Evolutionary conservation across 2,329 filamentous ascomycete species (phyloP).

Genomic region (Chaetomium sp.): DNA sequence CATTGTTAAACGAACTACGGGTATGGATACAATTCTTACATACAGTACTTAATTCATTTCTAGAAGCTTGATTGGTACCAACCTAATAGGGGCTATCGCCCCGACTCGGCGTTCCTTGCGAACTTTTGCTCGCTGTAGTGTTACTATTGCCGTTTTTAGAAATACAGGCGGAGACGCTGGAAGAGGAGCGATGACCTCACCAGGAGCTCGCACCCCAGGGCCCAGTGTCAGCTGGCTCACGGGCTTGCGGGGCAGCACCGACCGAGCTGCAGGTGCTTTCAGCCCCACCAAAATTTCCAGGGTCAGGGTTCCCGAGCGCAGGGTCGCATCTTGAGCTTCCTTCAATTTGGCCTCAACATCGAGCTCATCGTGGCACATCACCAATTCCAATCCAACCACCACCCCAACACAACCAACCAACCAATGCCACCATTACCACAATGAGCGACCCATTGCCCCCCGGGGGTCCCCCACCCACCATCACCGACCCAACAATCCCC

Average conservation of each 20-base stretch:
- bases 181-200: slow-evolving; percentile 6
- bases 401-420: background rate
- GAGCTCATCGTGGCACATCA: background rate
- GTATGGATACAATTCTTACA: no score
- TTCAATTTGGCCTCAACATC: background rate
- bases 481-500: background rate
- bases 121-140: no score
- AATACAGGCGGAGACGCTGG: no score
- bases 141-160: no score
- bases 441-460: no score
- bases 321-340: background rate
- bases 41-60: no score
- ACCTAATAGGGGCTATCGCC: no score
- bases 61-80: no score
- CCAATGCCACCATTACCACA: background rate
- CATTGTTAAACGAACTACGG: no score
- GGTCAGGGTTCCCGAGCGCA: background rate
- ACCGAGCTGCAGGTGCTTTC: slow-evolving; percentile 2
- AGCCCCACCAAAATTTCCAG: background rate
- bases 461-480: background rate
- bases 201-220: background rate
- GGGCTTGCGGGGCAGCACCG: background rate
- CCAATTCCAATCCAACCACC: background rate
- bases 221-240: background rate
- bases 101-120: no score